Base-by-base conservation (phyloP, 192 early-diverging fungal species). In the Podochytrium sp. region DNA sequence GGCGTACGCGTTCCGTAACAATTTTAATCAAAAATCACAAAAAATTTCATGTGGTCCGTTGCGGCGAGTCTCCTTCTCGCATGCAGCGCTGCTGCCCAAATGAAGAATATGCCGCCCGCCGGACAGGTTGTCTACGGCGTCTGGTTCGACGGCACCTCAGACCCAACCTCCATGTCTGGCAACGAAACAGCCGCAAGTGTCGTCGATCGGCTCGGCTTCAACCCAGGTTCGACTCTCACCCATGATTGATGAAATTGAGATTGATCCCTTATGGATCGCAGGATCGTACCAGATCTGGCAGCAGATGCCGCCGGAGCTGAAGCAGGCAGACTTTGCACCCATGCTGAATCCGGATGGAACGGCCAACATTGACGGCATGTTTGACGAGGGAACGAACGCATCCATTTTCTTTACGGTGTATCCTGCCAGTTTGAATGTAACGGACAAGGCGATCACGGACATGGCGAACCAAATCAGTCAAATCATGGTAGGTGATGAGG, bases 111-210 rank as follows among this genome's bases (percentile, higher is more conserved):
- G 52, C 33, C 42, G 3, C 70, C 70, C 3, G 57, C 23, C 30
- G 70, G 70, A 7, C 43, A 74, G 59, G 27, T 65, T 25, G 25
- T 47, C 37, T 51, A 65, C 27, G 72, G 72, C 32, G 61, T 61
- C 14, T 74, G 72, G 72, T n/a, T 74, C 32, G 72, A 74, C 47
- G 63, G 63, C 4, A 65, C 63, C 14, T 33, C 29, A 12, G 58
- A 18, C 25, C 29, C 18, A n/a, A 57, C 27, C 20, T 20, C 6
- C 14, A 30, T 61, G 29, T 47, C 63, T 32, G 63, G 63, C 5
- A 65, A 65, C 41, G 63, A 65, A n/a, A 65, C 63, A 23, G 20
- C 63, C 20, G 63, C 63, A 12, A 41, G 42, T 43, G 41, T 65
- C 37, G 27, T 14, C 41, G 40, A 65, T 12, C 40, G 63, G 12